phyloP scores from a whole-genome alignment of 2,329 filamentous ascomycete genomes.

The Diaporthe batatas region DNA sequence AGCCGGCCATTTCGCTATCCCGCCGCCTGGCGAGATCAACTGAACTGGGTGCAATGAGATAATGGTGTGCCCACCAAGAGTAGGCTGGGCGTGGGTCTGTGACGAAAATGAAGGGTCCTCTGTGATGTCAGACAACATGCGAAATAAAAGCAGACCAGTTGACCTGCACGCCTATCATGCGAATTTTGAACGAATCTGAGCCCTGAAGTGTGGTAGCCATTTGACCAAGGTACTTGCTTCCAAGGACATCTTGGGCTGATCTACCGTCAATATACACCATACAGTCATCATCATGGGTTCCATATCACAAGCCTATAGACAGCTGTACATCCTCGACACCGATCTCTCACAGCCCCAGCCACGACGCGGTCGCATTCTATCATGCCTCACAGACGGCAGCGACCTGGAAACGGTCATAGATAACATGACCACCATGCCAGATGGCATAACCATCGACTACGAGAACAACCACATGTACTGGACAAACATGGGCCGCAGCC shows the following conservation, averaged over 20 bases:
- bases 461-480: conserved; percentile 58
- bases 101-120: not conserved
- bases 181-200: not conserved
- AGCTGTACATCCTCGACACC: conserved; percentile 49
- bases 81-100: not conserved
- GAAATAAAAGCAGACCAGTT: conserved; percentile 12
- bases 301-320: not conserved
- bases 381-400: conserved; percentile 44
- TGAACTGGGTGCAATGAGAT: not conserved
- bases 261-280: too few species aligned
- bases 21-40: conserved; percentile 4
- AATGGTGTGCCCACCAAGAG: not conserved
- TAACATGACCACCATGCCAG: conserved; percentile 52
- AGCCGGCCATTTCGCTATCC: conserved; percentile 25
- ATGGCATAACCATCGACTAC: conserved; percentile 58
- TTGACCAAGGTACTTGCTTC: too few species aligned
- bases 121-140: conserved; percentile 4
- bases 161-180: too few species aligned
- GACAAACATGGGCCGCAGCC: conserved; percentile 62
- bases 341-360: conserved; percentile 45
- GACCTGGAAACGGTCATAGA: conserved; percentile 45
- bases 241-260: not conserved
- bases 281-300: conserved; percentile 36
- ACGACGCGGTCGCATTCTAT: conserved; percentile 44
- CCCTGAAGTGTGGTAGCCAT: not conserved